Conservation (phyloP, 352 stramenopile species). For the Globisporangium recalcitrans region DNA sequence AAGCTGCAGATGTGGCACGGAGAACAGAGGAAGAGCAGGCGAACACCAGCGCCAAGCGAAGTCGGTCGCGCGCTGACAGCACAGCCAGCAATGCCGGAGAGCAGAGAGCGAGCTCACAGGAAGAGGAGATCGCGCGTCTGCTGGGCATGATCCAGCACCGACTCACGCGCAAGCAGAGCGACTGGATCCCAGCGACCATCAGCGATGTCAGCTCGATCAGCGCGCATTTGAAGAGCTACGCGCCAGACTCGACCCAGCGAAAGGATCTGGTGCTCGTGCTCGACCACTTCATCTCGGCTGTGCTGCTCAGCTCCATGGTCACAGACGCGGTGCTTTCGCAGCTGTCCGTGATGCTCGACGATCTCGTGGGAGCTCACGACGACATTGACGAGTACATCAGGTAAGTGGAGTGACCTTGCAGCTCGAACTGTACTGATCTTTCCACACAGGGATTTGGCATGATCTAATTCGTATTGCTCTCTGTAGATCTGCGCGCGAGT, state of each 20-base stretch:
- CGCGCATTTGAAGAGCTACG: constrained; percentile 26
- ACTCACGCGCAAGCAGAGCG: constrained; percentile 55
- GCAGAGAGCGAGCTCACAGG: constrained; percentile 1
- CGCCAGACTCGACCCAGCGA: constrained; percentile 34
- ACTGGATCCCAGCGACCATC: constrained; percentile 66
- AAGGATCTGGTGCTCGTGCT: constrained; percentile 59
- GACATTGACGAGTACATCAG: constrained; percentile 62
- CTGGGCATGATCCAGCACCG: constrained; percentile 53
- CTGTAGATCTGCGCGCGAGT: constrained; percentile 29
- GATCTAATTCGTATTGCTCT: background rate
- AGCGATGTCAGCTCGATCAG: constrained; percentile 39
- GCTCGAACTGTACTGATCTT: no score
- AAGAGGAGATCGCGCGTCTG: constrained; percentile 37
- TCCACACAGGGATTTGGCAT: no score
- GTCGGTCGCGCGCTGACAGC: constrained; percentile 17
- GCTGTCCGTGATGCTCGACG: constrained; percentile 36
- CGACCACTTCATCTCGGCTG: constrained; percentile 65
- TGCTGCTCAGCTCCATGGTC: constrained; percentile 47
- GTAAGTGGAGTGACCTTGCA: constrained; percentile 21
- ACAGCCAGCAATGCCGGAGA: constrained; percentile 21
- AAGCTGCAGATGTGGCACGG: constrained; percentile 22
- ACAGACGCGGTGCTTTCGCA: constrained; percentile 27
- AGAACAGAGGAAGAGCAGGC: constrained; percentile 11
- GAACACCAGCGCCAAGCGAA: constrained; percentile 9
- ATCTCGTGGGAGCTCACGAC: constrained; percentile 28